Evolutionary conservation across 257 asterid species (phyloP), one percentile per base, ranked within the genome.

Genomic region (Fraxinus excelsior): DNA sequence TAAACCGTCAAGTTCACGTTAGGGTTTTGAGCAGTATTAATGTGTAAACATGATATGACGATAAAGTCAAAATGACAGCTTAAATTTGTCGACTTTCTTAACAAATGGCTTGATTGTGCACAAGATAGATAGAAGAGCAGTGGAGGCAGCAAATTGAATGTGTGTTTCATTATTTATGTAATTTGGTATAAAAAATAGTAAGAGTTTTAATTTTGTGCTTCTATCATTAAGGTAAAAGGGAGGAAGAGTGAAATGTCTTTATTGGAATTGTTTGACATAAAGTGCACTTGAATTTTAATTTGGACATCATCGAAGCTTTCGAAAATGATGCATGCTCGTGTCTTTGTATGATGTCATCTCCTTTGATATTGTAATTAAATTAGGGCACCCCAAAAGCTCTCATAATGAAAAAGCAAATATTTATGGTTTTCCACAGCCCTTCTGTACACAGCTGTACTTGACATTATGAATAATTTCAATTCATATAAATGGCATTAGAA

Each of bases 321-420:
- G 78, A 79, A 26, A 74, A 81, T 72, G 83, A 79, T 44, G 85
- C 82, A 80, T 3, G 73, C 76, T 65, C 31, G 62, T 67, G 71
- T 42, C 38, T 23, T n/a, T 21, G 40, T 62, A 72, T 81, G 87
- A 84, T 81, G 81, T 84, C 85, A 81, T 78, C 74, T 26, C 9
- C 49, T 28, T 69, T 7, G 0, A 19, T 31, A 79, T 76, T 82
- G 71, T 77, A 68, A 25, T 28, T 68, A 25, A 68, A 25, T 28
- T 68, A 25, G 65, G 76, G 0, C 71, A 68, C 82, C 7, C 49
- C 64, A 25, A 42, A 42, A 4, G 7, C 28, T 51, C 4, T 23
- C 29, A 70, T 35, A 37, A 71, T 11, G n/a, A 12, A 23, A 70
- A 23, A 60, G 14, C 68, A 26, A 62, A 10, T 25, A 62, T 62